Evolutionary conservation across 1,139 yeast genomes (phyloP), one percentile per base, ranked within the genome.

Genomic region (Protomyces inouyei): DNA sequence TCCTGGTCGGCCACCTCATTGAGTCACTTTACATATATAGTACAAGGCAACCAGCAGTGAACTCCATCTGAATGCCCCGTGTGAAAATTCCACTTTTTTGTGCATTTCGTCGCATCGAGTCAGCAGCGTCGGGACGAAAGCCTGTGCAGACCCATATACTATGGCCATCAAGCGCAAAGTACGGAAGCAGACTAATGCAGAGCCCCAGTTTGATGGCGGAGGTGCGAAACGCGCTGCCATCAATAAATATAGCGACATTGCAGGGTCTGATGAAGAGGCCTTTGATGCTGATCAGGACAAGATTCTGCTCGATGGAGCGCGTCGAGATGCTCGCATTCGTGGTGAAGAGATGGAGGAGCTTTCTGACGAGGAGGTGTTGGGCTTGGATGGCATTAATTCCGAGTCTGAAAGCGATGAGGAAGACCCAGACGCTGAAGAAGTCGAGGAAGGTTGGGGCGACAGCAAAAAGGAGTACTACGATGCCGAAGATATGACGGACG

Each of bases 391-490:
- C 32, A 52, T 23, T 12, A 64, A 36, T 14, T 52, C 57, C 3
- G 66, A 66, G 12, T 43, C 48, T 12, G 67, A 55, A 12, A 40
- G 32, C 10, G 45, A 61, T 65, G 68, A 70, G 60, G 55, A 55
- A 65, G 48, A 53, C 12, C 72, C 70, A 25, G 71, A 64, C 6
- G 54, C 53, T 23, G 65, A 64, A 32, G 66, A 55, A n/a, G 55
- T 56, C 40, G 54, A 53, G 51, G 83, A 80, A 9, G 87, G 87
- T 6, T 92, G 98, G 98, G 98, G 98, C 57, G 78, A 83, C 2
- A 81, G 84, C 36, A 80, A 81, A 67, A 81, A 83, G 69, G 86
- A 88, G 70, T 92, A 90, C 75, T 93, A 84, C 70, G 96, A 95
- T 65, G 97, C 95, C 43, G 92, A 86, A 71, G 86, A 82, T 40